These are phyloP conservation scores for Saksenaea oblongispora DNA, from an alignment of 371 early-diverging fungal species.

Conservation along the genomic window DNA sequence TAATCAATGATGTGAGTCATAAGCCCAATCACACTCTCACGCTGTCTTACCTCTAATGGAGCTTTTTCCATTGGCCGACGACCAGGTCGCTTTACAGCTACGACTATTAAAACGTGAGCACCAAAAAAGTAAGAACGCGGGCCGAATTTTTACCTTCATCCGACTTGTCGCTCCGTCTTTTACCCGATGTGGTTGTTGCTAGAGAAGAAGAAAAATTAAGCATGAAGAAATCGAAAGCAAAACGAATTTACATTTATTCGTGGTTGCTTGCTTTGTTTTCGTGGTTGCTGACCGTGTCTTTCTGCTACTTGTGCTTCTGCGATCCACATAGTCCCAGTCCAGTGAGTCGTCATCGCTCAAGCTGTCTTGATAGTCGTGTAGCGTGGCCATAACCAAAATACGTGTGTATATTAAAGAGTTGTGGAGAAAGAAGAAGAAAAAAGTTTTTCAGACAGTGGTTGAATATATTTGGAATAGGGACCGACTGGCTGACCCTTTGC, in stretches of 20 bases:
- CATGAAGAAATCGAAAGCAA: neutral
- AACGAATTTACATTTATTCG: neutral
- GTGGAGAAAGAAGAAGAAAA: neutral
- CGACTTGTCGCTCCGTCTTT: neutral
- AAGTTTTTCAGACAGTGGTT: neutral
- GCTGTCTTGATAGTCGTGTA: neutral
- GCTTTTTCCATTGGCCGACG: conserved; percentile 3
- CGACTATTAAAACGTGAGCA: neutral
- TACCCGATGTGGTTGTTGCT: neutral
- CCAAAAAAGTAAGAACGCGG: conserved; percentile 1
- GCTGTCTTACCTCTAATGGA: neutral
- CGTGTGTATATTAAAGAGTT: neutral
- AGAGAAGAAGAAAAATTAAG: neutral
- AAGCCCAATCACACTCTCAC: neutral
- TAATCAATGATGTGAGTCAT: neutral
- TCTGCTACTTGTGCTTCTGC: neutral
- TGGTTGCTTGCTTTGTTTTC: neutral
- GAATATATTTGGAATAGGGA: no score
- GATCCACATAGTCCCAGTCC: conserved; percentile 2
- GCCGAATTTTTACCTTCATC: conserved; percentile 1
- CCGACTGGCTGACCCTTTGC: no score
- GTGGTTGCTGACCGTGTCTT: neutral
- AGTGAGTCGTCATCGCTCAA: neutral
- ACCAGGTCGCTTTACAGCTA: neutral
- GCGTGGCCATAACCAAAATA: neutral